Evolutionary conservation across 1,284 basidiomycete species (phyloP).

Genomic region (Irpex rosettiformis): DNA sequence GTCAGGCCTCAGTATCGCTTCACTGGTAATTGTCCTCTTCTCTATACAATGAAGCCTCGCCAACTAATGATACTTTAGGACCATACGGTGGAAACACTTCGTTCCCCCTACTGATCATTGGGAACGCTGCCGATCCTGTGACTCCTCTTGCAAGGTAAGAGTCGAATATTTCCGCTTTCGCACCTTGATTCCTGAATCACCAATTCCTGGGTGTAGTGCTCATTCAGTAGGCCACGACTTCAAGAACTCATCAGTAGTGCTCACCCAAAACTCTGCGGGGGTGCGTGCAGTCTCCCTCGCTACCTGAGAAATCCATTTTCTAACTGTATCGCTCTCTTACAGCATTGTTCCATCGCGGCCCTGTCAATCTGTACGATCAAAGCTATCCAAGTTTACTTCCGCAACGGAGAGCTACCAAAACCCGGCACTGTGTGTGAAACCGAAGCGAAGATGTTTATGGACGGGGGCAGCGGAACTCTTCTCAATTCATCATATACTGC

Average conservation of each 20-base stretch:
- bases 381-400: constrained; percentile 11
- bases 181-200: no score
- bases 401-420: constrained; percentile 7
- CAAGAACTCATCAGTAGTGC: constrained; percentile 17
- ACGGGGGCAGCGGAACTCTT: not conserved
- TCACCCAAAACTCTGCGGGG: constrained; percentile 20
- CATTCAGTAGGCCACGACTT: constrained; percentile 19
- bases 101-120: constrained; percentile 16
- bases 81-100: constrained; percentile 16
- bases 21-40: constrained; percentile 9
- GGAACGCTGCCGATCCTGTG: constrained; percentile 17
- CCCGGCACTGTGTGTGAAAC: constrained; percentile 10
- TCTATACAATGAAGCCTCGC: not conserved
- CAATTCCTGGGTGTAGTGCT: constrained; percentile 11
- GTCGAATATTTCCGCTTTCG: no score
- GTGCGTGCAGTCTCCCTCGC: constrained; percentile 7
- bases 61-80: not conserved
- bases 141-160: constrained; percentile 11
- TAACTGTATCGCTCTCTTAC: not conserved
- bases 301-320: not conserved
- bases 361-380: constrained; percentile 10
- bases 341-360: constrained; percentile 2
- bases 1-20: constrained; percentile 14
- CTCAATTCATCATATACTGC: not conserved
- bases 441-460: constrained; percentile 3